These are phyloP conservation scores for Cruciata laevipes DNA, from an alignment of 257 asterid species.

Conservation along the genomic window DNA sequence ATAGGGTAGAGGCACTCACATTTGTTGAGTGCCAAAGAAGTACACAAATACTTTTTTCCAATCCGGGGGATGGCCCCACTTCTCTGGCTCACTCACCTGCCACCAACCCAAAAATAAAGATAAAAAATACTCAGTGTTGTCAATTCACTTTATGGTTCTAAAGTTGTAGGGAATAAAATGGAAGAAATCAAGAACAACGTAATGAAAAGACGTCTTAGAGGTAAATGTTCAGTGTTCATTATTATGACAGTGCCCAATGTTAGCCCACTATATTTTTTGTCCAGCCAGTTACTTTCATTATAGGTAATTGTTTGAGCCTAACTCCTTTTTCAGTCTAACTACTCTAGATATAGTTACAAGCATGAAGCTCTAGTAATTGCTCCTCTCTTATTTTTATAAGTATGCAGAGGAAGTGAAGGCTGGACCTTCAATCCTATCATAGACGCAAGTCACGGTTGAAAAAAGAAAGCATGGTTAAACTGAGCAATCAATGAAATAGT, in stretches of 20 bases:
- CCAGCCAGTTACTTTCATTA: not conserved
- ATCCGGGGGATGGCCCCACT: constrained; percentile 75
- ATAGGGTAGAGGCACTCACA: constrained; percentile 44
- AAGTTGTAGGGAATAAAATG: not conserved
- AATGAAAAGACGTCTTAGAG: not conserved
- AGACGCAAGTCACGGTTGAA: not conserved
- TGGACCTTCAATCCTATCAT: not conserved
- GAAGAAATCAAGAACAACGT: not conserved
- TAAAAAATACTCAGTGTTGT: constrained; percentile 7
- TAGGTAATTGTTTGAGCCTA: not conserved
- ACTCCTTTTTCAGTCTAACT: too few species aligned
- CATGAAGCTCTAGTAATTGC: too few species aligned
- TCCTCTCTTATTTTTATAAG: too few species aligned
- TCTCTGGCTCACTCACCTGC: constrained; percentile 86
- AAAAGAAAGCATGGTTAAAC: too few species aligned
- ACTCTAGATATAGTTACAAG: too few species aligned
- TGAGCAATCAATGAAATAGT: not conserved
- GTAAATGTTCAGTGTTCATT: not conserved
- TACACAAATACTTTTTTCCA: constrained; percentile 71
- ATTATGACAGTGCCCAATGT: not conserved
- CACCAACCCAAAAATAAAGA: constrained; percentile 17
- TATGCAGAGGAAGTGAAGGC: too few species aligned
- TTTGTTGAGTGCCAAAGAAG: constrained; percentile 81
- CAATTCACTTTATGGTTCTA: not conserved
- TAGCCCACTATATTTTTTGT: not conserved